Percentiles rank a stretch among this genome's conserved stretches.
Evolutionary conservation across 495 filamentous ascomycete species (phyloP).

Genomic region (Aspergillus heteromorphus): DNA sequence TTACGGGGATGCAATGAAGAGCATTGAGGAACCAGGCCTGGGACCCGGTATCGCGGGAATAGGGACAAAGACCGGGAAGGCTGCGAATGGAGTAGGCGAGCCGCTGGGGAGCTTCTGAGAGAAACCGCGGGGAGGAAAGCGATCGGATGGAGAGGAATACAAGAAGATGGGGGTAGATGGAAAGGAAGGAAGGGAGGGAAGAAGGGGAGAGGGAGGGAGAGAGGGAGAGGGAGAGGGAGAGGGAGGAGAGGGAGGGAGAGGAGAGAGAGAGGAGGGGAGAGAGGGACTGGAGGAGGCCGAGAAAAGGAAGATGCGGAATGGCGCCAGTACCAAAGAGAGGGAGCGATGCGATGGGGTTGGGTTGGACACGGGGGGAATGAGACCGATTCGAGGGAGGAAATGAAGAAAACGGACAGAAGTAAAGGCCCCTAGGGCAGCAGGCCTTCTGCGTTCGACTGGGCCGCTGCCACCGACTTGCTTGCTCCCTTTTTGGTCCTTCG

Average conservation of each 20-base stretch:
- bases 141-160: conserved; percentile 5
- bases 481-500: not conserved
- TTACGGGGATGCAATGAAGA: not conserved
- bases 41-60: not conserved
- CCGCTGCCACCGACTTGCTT: not conserved
- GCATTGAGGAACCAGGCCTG: not conserved
- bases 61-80: not conserved
- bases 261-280: not conserved
- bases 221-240: too few species aligned
- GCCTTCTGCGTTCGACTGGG: conserved; percentile 1
- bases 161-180: too few species aligned
- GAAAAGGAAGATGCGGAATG: conserved; percentile 5
- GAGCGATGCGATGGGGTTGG: conserved; percentile 10
- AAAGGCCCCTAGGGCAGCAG: not conserved
- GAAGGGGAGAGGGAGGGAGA: conserved; percentile 11
- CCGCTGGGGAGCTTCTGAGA: conserved; percentile 1
- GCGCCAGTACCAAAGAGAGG: not conserved
- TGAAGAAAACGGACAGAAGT: conserved; percentile 4
- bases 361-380: conserved; percentile 8
- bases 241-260: conserved; percentile 13
- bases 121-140: not conserved
- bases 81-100: not conserved
- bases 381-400: conserved; percentile 9
- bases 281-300: conserved; percentile 2
- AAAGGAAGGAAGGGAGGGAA: conserved; percentile 4